These are phyloP conservation scores for Rhynchospora tenuis DNA, from an alignment of 176 grass and related monocot species.

Conservation along the genomic window DNA sequence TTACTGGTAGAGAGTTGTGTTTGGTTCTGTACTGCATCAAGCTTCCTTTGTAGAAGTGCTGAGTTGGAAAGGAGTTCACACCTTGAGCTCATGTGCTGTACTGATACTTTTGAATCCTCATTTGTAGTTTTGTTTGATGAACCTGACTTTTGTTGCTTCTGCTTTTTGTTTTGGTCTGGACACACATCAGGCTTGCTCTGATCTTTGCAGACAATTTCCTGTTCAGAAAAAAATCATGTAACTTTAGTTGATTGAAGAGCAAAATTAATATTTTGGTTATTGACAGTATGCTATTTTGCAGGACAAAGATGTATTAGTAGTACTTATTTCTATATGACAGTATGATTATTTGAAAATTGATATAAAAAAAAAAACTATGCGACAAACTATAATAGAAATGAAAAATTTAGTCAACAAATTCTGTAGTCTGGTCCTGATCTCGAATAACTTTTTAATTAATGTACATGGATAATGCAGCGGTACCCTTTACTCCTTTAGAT, in stretches of 20 bases:
- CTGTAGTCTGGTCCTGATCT: too few species aligned
- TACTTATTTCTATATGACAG: neutral
- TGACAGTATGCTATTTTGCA: neutral
- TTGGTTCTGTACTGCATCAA: neutral
- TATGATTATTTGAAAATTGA: neutral
- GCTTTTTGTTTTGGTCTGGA: neutral
- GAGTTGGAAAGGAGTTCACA: neutral
- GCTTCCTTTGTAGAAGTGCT: neutral
- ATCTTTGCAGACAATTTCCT: neutral
- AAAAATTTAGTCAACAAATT: neutral
- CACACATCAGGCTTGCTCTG: neutral
- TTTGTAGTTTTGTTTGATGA: neutral
- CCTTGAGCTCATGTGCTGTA: neutral
- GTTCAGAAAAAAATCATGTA: neutral
- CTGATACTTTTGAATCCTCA: slow-evolving; percentile 2
- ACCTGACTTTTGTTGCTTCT: neutral
- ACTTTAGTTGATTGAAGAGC: neutral
- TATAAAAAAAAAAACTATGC: too few species aligned
- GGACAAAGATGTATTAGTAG: neutral
- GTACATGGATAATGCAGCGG: too few species aligned
- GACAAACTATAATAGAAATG: too few species aligned
- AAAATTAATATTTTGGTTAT: neutral
- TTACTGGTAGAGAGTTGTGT: neutral
- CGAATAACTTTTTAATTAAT: too few species aligned
- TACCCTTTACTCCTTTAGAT: too few species aligned